Conservation (phyloP, 2,329 filamentous ascomycete genomes). For the Scytalidium sp. region DNA sequence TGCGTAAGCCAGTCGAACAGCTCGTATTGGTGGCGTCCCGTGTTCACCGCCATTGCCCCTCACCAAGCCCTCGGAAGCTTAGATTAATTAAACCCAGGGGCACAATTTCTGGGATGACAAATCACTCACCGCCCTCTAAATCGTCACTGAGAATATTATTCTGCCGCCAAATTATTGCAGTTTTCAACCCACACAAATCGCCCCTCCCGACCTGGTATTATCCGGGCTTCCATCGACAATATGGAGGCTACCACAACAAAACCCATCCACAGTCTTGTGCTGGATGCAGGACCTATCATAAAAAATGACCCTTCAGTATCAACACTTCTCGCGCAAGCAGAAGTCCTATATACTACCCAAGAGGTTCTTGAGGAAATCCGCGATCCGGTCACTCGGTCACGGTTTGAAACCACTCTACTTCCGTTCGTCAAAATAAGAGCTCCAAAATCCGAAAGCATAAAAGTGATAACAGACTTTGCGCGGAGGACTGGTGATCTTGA, state of each 20-base stretch:
- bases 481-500: conserved; percentile 84
- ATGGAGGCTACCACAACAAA: conserved; percentile 39
- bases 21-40: too few relatives aligned
- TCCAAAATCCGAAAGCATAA: conserved; percentile 74
- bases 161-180: background rate
- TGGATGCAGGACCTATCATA: conserved; percentile 91
- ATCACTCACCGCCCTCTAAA: background rate
- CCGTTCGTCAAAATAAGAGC: conserved; percentile 80
- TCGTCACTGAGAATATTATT: background rate
- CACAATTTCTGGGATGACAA: background rate
- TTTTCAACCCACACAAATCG: background rate
- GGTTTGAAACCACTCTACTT: conserved; percentile 79
- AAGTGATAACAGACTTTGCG: conserved; percentile 80
- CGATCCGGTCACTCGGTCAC: conserved; percentile 74
- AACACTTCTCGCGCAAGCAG: conserved; percentile 73
- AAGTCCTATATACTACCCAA: conserved; percentile 78
- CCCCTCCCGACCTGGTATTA: background rate
- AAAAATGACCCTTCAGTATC: conserved; percentile 87
- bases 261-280: conserved; percentile 75
- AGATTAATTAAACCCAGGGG: too few relatives aligned
- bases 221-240: background rate
- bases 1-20: too few relatives aligned
- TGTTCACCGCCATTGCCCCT: too few relatives aligned
- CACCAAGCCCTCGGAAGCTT: too few relatives aligned
- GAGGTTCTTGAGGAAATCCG: conserved; percentile 84